A percentile compares a stretch with the other conserved stretches of the same genome.
Conservation (phyloP, 495 filamentous ascomycete species). For the Jackrogersella minutella region DNA sequence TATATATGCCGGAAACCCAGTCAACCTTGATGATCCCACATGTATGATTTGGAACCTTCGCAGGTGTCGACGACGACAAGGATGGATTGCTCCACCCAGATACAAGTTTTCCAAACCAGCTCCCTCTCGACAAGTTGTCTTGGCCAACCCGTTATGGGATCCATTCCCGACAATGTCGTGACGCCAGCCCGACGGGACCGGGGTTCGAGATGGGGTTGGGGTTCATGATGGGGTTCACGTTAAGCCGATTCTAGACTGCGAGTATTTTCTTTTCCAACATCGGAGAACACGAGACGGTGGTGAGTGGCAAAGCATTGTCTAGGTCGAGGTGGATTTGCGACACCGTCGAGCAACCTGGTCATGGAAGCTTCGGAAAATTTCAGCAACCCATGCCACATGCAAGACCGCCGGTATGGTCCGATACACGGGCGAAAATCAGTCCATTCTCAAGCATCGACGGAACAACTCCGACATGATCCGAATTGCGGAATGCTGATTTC, state of each 20-base stretch:
- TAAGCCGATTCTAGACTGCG: not conserved
- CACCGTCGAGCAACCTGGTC: not conserved
- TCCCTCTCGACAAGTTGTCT: not conserved
- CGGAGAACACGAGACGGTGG: not conserved
- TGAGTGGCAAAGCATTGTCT: not conserved
- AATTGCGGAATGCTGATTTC: slow-evolving; percentile 9
- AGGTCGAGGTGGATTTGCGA: not conserved
- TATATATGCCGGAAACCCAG: too few species aligned
- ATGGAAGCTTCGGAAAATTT: not conserved
- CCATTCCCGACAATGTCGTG: too few species aligned
- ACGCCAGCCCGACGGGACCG: not conserved
- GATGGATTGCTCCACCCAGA: too few species aligned
- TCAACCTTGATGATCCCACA: too few species aligned
- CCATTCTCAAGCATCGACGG: slow-evolving; percentile 9
- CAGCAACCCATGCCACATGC: not conserved
- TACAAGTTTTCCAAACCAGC: not conserved
- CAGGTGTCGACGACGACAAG: too few species aligned
- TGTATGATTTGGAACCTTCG: too few species aligned
- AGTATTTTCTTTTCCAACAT: not conserved
- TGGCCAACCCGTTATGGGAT: too few species aligned
- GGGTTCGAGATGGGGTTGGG: too few species aligned
- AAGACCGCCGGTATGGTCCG: slow-evolving; percentile 16
- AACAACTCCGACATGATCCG: slow-evolving; percentile 25
- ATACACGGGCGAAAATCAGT: slow-evolving; percentile 2
- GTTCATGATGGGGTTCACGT: too few species aligned